Percentiles rank a stretch among this genome's conserved stretches.
phyloP scores from a whole-genome alignment of 345 rosid species.

The Turnera subulata region DNA sequence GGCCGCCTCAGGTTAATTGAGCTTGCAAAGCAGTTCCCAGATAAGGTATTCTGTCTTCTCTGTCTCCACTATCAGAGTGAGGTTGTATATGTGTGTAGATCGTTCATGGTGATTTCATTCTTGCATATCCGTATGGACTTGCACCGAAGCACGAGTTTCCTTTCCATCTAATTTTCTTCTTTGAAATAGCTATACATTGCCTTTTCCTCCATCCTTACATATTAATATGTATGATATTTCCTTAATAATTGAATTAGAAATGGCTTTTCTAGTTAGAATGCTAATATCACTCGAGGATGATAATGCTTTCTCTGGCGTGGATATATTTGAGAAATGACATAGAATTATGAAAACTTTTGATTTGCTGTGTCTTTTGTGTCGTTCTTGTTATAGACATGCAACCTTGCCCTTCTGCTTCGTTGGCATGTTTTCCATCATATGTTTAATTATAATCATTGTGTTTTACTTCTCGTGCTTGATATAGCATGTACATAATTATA shows the following conservation, averaged over 20 bases:
- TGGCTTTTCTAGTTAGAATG: no score
- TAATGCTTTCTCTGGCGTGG: no score
- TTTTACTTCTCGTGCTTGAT: background rate
- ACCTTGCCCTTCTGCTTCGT: background rate
- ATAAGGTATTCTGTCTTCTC: slow-evolving; percentile 49
- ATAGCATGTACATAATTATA: slow-evolving; percentile 18
- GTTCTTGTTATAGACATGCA: no score
- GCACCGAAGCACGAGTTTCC: background rate
- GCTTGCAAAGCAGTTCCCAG: slow-evolving; percentile 74
- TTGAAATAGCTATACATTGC: no score
- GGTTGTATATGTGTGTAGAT: background rate
- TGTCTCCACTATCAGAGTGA: background rate
- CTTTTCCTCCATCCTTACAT: no score
- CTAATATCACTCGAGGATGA: no score
- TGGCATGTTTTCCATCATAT: background rate
- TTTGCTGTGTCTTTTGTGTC: no score
- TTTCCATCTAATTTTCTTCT: no score
- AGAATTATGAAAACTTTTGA: no score
- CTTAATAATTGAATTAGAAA: no score
- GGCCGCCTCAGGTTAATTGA: slow-evolving; percentile 82
- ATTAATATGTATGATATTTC: no score
- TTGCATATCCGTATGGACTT: background rate
- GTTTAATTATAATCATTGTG: background rate
- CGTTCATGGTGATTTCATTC: background rate
- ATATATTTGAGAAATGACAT: no score